These are phyloP conservation scores for Debaryomyces coudertii DNA, from an alignment of 1,139 yeast species.

Conservation along the genomic window DNA sequence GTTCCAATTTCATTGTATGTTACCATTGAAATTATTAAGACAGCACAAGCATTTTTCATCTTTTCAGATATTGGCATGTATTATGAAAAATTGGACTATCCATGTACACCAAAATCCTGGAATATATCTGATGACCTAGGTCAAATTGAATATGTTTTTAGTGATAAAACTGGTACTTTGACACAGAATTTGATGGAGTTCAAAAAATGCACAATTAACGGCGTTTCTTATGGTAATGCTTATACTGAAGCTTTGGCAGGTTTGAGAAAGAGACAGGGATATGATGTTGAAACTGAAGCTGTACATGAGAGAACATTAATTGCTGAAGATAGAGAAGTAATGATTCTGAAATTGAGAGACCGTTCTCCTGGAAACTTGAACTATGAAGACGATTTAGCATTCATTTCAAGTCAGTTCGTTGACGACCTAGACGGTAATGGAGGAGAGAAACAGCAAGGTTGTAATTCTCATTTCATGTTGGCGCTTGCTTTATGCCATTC, in stretches of 20 bases:
- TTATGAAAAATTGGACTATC: constrained; percentile 54
- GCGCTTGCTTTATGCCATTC: constrained; percentile 62
- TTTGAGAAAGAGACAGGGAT: constrained; percentile 56
- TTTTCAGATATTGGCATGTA: constrained; percentile 57
- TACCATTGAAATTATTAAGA: constrained; percentile 61
- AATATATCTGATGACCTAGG: constrained; percentile 65
- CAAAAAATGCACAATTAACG: constrained; percentile 60
- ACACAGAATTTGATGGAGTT: constrained; percentile 67
- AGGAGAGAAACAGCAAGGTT: constrained; percentile 36
- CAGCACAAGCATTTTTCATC: constrained; percentile 60
- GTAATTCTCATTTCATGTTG: constrained; percentile 54
- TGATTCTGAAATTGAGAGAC: constrained; percentile 35
- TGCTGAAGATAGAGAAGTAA: constrained; percentile 37
- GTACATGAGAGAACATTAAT: constrained; percentile 42
- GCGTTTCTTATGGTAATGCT: constrained; percentile 58
- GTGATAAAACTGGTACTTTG: constrained; percentile 65
- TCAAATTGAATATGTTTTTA: constrained; percentile 63
- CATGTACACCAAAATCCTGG: constrained; percentile 67
- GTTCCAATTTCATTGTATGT: constrained; percentile 64
- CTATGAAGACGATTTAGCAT: constrained; percentile 48
- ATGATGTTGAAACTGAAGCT: constrained; percentile 54
- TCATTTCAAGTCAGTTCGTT: constrained; percentile 51
- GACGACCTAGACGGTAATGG: constrained; percentile 35
- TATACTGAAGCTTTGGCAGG: constrained; percentile 67
- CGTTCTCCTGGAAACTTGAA: constrained; percentile 25